phyloP scores from a whole-genome alignment of 164 flowering plant species.

The Kalanchoe fedtschenkoi region DNA sequence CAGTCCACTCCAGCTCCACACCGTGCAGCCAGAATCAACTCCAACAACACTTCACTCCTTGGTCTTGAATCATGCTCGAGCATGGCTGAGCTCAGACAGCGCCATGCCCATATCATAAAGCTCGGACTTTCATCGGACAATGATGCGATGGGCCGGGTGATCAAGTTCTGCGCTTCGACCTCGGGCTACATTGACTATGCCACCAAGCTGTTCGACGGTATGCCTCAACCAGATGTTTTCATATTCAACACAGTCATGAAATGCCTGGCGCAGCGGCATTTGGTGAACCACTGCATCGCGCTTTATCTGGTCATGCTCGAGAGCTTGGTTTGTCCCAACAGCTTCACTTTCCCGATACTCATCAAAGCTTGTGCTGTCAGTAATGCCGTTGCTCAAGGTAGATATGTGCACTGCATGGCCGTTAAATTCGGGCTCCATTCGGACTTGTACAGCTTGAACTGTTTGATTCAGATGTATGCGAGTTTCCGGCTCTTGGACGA shows the following conservation, averaged over 20 bases:
- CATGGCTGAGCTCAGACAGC: slow-evolving; percentile 36
- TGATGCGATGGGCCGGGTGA: slow-evolving; percentile 31
- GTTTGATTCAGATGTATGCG: slow-evolving; percentile 48
- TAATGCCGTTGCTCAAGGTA: slow-evolving; percentile 20
- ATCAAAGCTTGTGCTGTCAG: slow-evolving; percentile 26
- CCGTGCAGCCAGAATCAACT: neutral
- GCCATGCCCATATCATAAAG: slow-evolving; percentile 32
- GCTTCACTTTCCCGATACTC: slow-evolving; percentile 35
- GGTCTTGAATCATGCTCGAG: slow-evolving; percentile 19
- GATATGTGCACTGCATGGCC: slow-evolving; percentile 38
- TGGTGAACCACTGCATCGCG: slow-evolving; percentile 12
- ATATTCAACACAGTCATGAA: slow-evolving; percentile 38
- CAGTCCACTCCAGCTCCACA: slow-evolving; percentile 10
- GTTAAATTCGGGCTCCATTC: slow-evolving; percentile 29
- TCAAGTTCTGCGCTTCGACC: slow-evolving; percentile 32
- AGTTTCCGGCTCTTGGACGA: slow-evolving; percentile 28
- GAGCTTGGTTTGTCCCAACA: slow-evolving; percentile 27
- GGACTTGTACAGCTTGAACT: slow-evolving; percentile 30
- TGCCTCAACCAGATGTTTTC: slow-evolving; percentile 43
- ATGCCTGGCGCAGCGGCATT: slow-evolving; percentile 20
- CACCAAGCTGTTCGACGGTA: slow-evolving; percentile 21
- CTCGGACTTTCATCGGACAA: slow-evolving; percentile 38
- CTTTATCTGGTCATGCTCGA: slow-evolving; percentile 29
- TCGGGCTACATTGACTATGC: slow-evolving; percentile 34
- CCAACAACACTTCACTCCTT: neutral